Conservation (phyloP, 1,139 yeast genomes). For the Suhomyces wounanorum region DNA sequence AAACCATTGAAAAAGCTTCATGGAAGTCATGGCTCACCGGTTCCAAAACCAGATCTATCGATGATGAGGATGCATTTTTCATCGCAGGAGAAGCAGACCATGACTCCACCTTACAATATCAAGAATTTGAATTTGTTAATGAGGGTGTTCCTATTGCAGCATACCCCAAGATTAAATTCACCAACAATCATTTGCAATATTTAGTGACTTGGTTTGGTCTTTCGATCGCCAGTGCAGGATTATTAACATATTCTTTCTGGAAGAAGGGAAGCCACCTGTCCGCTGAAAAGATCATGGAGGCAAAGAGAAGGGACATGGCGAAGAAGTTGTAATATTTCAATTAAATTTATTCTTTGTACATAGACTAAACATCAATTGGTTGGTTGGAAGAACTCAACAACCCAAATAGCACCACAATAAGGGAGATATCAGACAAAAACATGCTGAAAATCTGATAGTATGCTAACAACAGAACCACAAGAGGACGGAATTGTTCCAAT, state of each 20-base stretch:
- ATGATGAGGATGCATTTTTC: slow-evolving; percentile 20
- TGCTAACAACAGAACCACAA: slow-evolving; percentile 32
- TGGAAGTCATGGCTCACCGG: slow-evolving; percentile 16
- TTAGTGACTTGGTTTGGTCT: slow-evolving; percentile 94
- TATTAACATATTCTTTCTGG: slow-evolving; percentile 46
- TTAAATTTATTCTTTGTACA: not conserved
- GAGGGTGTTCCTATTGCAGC: slow-evolving; percentile 93
- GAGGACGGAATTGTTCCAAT: slow-evolving; percentile 31
- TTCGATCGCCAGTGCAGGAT: slow-evolving; percentile 66
- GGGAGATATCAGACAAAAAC: slow-evolving; percentile 40
- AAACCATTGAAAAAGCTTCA: slow-evolving; percentile 7
- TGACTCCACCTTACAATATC: slow-evolving; percentile 42
- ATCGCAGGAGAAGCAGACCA: slow-evolving; percentile 21
- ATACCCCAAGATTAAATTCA: slow-evolving; percentile 72
- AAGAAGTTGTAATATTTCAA: slow-evolving; percentile 6
- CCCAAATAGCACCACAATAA: slow-evolving; percentile 45
- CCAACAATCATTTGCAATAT: slow-evolving; percentile 90
- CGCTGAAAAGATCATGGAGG: slow-evolving; percentile 45
- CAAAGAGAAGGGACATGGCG: slow-evolving; percentile 43
- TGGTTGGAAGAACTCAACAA: slow-evolving; percentile 25
- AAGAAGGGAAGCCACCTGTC: slow-evolving; percentile 34
- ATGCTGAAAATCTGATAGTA: slow-evolving; percentile 44
- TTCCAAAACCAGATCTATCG: not conserved
- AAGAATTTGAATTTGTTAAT: slow-evolving; percentile 54
- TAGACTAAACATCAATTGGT: not conserved